A percentile compares a stretch with the other conserved stretches of the same genome.
Evolutionary conservation across 2,329 filamentous ascomycete genomes (phyloP).

Genomic region (Emergomyces orientalis): DNA sequence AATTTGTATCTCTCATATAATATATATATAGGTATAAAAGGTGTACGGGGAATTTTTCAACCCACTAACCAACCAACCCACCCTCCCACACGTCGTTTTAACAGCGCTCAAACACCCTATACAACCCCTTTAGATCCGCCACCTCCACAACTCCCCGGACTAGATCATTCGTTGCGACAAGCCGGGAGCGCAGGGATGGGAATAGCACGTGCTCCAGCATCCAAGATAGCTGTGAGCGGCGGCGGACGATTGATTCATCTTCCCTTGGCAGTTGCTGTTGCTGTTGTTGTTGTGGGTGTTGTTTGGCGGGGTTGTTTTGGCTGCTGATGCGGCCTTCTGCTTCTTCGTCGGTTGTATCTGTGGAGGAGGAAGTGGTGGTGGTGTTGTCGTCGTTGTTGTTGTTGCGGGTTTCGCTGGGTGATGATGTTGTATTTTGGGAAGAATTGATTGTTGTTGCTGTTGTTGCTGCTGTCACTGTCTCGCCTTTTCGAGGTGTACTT

Average conservation of each 20-base stretch:
- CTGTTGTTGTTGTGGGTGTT: neutral
- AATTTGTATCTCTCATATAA: neutral
- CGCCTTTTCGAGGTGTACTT: neutral
- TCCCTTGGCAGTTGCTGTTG: constrained; percentile 32
- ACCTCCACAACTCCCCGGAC: constrained; percentile 75
- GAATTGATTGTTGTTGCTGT: neutral
- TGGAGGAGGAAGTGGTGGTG: no score
- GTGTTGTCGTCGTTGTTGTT: neutral
- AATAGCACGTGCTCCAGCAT: constrained; percentile 82
- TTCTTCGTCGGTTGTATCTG: neutral
- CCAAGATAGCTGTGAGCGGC: constrained; percentile 60
- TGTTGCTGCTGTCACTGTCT: neutral
- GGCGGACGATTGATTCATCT: constrained; percentile 30
- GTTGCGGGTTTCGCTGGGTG: neutral
- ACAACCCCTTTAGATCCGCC: constrained; percentile 84
- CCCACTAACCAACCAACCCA: neutral
- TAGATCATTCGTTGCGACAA: constrained; percentile 72
- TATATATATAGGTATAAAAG: neutral
- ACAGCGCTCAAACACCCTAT: constrained; percentile 90
- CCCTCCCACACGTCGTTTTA: constrained; percentile 35
- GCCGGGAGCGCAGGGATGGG: constrained; percentile 70
- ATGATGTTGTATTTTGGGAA: neutral
- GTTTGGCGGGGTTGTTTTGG: neutral
- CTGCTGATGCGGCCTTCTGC: neutral
- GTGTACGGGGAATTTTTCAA: no score